Percentiles rank a stretch among this genome's conserved stretches.
phyloP scores from a whole-genome alignment of 495 filamentous ascomycete genomes.

The Trichoderma orchidacearum region DNA sequence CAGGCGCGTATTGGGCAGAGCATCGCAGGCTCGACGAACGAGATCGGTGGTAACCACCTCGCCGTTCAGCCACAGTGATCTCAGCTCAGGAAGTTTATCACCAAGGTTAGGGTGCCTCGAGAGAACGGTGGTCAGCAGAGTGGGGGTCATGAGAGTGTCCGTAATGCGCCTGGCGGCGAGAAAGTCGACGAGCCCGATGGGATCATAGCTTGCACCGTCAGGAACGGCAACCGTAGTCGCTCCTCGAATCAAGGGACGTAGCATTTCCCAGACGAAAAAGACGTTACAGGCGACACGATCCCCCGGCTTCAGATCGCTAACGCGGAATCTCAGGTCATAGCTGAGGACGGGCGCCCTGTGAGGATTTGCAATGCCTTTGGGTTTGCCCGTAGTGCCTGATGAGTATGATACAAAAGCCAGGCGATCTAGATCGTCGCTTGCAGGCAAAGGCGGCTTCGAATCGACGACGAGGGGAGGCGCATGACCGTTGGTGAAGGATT shows the following conservation, averaged over 20 bases:
- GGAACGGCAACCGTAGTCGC: constrained; percentile 53
- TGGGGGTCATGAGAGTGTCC: constrained; percentile 65
- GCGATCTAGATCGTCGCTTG: constrained; percentile 47
- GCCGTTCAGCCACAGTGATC: constrained; percentile 55
- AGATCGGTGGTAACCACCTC: constrained; percentile 60
- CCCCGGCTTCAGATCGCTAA: constrained; percentile 46
- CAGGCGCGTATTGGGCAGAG: constrained; percentile 46
- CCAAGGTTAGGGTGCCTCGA: constrained; percentile 44
- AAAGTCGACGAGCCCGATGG: constrained; percentile 49
- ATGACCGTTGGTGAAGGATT: constrained; percentile 9
- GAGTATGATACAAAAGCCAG: constrained; percentile 55
- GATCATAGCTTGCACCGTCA: constrained; percentile 56
- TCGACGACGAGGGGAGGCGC: constrained; percentile 17
- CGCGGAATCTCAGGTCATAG: constrained; percentile 47
- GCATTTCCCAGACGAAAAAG: constrained; percentile 64
- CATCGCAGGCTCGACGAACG: constrained; percentile 42
- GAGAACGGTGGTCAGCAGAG: constrained; percentile 49
- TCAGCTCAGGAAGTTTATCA: constrained; percentile 40
- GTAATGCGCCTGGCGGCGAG: constrained; percentile 43
- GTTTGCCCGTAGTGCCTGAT: constrained; percentile 52
- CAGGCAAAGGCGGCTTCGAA: constrained; percentile 30
- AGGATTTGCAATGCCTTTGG: constrained; percentile 57
- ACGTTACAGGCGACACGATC: constrained; percentile 63
- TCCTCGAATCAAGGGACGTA: constrained; percentile 53
- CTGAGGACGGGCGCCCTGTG: constrained; percentile 51